Evolutionary conservation across 352 stramenopile genomes (phyloP), one percentile per base, ranked within the genome.

Genomic region (Pythium apleroticum): DNA sequence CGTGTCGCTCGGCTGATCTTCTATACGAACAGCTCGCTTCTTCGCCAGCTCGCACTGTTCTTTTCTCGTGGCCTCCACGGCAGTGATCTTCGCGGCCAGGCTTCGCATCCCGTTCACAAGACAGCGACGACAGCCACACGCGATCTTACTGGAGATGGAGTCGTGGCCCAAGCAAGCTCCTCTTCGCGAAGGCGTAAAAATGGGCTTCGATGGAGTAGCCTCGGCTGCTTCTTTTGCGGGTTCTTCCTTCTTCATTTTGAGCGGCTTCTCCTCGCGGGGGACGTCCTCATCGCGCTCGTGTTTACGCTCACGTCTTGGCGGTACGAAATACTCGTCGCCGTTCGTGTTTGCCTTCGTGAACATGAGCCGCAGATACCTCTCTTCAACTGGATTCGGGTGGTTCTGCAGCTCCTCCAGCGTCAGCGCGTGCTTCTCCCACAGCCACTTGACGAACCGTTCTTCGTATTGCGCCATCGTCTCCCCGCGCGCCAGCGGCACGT

Each of bases 21-120:
- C 37, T 3, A 46, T 22, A 22, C 17, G 15, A 8, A 22, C 37
- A 22, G 37, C 37, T 46, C 17, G 37, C 4, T 20, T 15, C 2
- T 46, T 22, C 30, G 78, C 74, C 53, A 74, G 65, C 25, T 80
- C 60, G 46, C 81, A 81, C 37, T 77, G 60, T 48, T 74, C 19
- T 2, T 28, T 41, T 15, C 55, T 46, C 11, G 54, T 52, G 30
- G 54, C 20, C 52, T 70, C 67, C 22, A 68, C 24, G 22, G 17
- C 14, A 2, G 46, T 20, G n/a, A 74, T 50, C 1, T 33, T 54
- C 6, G 62, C 25, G 0, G 54, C 60, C 30, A 74, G 31, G 33
- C 56, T 37, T 15, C 60, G 49, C 22, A 66, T 70, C 30, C 61
- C 63, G 35, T 61, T 57, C 22, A 48, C 27, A n/a, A 73, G 61